A percentile compares a stretch with the other conserved stretches of the same genome.
Conservation (phyloP, 371 early-diverging fungal species). For the Mucor sp. region DNA sequence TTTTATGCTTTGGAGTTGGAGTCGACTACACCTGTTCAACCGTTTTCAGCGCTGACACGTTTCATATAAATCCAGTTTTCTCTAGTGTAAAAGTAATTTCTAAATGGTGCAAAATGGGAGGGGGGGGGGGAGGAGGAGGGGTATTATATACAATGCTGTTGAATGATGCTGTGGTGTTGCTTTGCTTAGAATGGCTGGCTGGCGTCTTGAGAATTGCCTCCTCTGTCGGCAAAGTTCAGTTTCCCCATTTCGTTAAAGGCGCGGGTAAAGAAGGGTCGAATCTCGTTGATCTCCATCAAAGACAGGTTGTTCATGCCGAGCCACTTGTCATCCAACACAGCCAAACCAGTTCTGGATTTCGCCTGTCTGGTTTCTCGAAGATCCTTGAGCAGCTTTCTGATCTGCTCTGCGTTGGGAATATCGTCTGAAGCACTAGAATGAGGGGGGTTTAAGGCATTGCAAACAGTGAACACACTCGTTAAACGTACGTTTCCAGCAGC, state of each 20-base stretch:
- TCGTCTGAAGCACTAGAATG: slow-evolving; percentile 76
- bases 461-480: not conserved
- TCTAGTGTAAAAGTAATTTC: not conserved
- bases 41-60: slow-evolving; percentile 58
- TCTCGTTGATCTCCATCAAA: slow-evolving; percentile 87
- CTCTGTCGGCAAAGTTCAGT: slow-evolving; percentile 21
- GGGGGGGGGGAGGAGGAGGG: too few species aligned
- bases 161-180: not conserved
- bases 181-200: not conserved
- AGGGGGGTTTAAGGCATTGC: too few species aligned
- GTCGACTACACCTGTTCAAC: slow-evolving; percentile 62
- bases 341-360: slow-evolving; percentile 77
- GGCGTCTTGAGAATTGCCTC: not conserved
- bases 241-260: slow-evolving; percentile 74
- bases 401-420: slow-evolving; percentile 69
- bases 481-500: slow-evolving; percentile 68
- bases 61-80: slow-evolving; percentile 21
- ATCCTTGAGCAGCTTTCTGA: slow-evolving; percentile 78
- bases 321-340: slow-evolving; percentile 63
- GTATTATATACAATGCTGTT: not conserved
- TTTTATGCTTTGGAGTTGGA: slow-evolving; percentile 78
- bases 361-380: slow-evolving; percentile 82
- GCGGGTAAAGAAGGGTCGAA: slow-evolving; percentile 80
- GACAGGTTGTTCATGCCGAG: slow-evolving; percentile 85
- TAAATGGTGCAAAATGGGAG: not conserved